phyloP scores from a whole-genome alignment of 2,329 filamentous ascomycete genomes.

The Aspergillus texensis region DNA sequence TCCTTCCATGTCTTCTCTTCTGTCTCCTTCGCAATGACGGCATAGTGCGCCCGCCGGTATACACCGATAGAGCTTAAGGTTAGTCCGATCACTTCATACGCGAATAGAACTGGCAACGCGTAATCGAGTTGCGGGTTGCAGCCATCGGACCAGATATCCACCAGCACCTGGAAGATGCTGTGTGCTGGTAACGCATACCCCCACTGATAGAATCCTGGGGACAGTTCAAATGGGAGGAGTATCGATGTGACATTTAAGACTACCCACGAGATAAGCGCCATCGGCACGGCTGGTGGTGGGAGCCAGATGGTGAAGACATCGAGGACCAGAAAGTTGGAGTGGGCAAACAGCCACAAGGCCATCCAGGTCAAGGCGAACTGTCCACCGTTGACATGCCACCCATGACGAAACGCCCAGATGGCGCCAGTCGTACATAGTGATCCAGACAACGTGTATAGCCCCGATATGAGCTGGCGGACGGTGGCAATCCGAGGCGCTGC shows the following conservation, averaged over 20 bases:
- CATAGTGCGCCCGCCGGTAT: not conserved
- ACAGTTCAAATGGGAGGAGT: conserved; percentile 48
- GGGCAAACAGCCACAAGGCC: conserved; percentile 48
- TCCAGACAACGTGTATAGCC: conserved; percentile 44
- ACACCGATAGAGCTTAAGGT: not conserved
- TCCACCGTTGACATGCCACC: conserved; percentile 42
- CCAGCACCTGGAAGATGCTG: conserved; percentile 41
- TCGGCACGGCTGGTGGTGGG: conserved; percentile 45
- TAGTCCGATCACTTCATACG: not conserved
- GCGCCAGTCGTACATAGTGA: conserved; percentile 44
- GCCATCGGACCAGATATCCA: conserved; percentile 47
- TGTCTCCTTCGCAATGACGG: not conserved
- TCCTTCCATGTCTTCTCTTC: not conserved
- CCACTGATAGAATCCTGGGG: conserved; percentile 44
- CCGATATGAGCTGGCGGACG: conserved; percentile 39
- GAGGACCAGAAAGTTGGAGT: conserved; percentile 49
- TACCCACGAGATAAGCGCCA: conserved; percentile 50
- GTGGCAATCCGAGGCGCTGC: conserved; percentile 33
- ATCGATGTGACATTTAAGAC: conserved; percentile 48
- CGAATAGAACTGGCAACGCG: conserved; percentile 40
- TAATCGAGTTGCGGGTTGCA: conserved; percentile 45
- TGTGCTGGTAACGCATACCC: conserved; percentile 44
- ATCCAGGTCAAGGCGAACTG: conserved; percentile 51
- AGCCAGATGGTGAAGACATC: conserved; percentile 49
- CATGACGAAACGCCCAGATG: conserved; percentile 49